Evolutionary conservation across 2,329 filamentous ascomycete species (phyloP), one percentile per base, ranked within the genome.

Genomic region (Thielaviopsis musarum): DNA sequence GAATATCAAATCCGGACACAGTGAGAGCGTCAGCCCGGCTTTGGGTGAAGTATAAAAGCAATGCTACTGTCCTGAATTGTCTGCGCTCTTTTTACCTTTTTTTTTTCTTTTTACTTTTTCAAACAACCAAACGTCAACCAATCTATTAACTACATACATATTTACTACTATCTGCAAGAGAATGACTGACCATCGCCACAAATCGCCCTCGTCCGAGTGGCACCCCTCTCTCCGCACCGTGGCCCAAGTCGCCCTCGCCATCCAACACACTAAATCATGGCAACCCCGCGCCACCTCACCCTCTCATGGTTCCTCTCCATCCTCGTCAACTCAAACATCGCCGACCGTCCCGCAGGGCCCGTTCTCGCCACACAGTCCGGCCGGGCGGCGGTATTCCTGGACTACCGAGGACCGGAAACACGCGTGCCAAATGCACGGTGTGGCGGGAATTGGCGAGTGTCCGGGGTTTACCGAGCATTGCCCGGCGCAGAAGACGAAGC

Each of bases 321-420:
- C 48, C n/a, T 56, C 58, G 3, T 24, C 51, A 5, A 13, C 21
- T 17, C 21, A 5, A 13, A 24, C 51, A 5, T 52, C 51, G 51
- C 51, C 51, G 3, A 28, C 12, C 51, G 10, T 24, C 51, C 9
- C 51, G 12, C 21, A 24, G 51, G 21, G 10, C 21, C 51, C 51
- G 51, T 52, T 26, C 21, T 52, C 51, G 51, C 51, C 51, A 26
- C 26, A 28, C 19, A 28, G 12, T 19, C 13, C 21, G 9, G 51
- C 21, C 15, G 30, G 55, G 2, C 71, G 74, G 10, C 74, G 76
- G 54, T 75, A 76, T 66, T 79, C 77, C 69, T 82, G 75, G 71
- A 74, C 70, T 65, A 70, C 71, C 41, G 75, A 82, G 68, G 78
- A 80, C 66, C 73, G 73, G 67, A 79, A 79, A 67, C 77, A 74